Evolutionary conservation across 108 stramenopile species (phyloP).

Genomic region (Cyclotella atomus): DNA sequence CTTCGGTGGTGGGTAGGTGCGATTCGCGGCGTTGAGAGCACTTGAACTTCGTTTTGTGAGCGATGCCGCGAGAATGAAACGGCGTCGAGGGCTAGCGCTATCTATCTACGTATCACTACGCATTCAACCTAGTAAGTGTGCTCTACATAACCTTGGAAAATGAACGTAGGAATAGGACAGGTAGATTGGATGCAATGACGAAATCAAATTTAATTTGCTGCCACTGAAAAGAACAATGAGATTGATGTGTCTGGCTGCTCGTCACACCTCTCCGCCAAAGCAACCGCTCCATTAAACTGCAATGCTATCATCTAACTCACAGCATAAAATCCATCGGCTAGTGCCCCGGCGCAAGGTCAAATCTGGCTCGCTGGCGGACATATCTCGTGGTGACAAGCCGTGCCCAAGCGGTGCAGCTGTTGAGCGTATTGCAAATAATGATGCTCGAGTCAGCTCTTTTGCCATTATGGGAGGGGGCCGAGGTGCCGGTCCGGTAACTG

Average conservation of each 20-base stretch:
- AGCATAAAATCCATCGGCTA: constrained; percentile 10
- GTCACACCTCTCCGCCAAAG: not conserved
- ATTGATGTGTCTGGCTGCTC: not conserved
- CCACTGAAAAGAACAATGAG: not conserved
- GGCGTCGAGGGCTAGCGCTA: no score
- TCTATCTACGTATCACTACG: no score
- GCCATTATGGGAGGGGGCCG: not conserved
- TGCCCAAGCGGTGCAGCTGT: not conserved
- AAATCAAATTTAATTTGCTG: not conserved
- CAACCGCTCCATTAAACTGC: not conserved
- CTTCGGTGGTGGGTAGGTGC: no score
- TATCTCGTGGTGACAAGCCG: not conserved
- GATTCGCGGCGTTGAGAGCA: no score
- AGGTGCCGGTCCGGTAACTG: not conserved
- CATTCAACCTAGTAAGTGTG: no score
- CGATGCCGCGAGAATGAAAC: no score
- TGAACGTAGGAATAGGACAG: no score
- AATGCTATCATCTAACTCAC: constrained; percentile 14
- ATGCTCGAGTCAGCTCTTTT: not conserved
- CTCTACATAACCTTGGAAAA: no score
- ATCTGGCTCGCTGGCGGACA: not conserved
- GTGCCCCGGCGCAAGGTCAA: constrained; percentile 22
- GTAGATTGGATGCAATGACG: not conserved
- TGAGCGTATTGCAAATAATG: not conserved
- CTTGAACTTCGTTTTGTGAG: no score